A percentile compares a stretch with the other conserved stretches of the same genome.
Evolutionary conservation across 768 basidiomycete species (phyloP).

Genomic region (Sporobolomyces roseus): DNA sequence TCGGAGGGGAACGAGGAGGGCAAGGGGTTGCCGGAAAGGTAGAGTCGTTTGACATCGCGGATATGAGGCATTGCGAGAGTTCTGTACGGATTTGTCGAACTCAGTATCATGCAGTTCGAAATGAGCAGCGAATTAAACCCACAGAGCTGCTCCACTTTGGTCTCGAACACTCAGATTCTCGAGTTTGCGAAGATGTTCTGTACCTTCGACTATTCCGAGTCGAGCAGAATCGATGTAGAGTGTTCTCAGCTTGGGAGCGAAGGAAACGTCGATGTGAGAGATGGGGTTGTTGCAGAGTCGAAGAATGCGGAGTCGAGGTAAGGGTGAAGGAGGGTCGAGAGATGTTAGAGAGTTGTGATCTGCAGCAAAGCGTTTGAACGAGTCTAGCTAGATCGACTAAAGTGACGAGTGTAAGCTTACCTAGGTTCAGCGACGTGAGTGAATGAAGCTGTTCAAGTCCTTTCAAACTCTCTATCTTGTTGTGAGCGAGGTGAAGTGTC

Average conservation of each 20-base stretch:
- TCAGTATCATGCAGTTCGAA: background rate
- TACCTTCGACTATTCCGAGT: slow-evolving; percentile 44
- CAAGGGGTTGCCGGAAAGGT: slow-evolving; percentile 63
- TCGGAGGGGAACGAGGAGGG: slow-evolving; percentile 54
- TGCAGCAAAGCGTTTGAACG: slow-evolving; percentile 49
- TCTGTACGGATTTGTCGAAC: slow-evolving; percentile 25
- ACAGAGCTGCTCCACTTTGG: slow-evolving; percentile 71
- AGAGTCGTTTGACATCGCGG: slow-evolving; percentile 86
- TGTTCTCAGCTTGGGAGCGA: slow-evolving; percentile 71
- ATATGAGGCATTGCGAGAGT: slow-evolving; percentile 56
- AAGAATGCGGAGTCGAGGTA: slow-evolving; percentile 74
- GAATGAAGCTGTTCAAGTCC: slow-evolving; percentile 56
- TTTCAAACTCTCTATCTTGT: slow-evolving; percentile 59
- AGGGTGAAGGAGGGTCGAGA: slow-evolving; percentile 52
- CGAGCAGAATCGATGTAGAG: slow-evolving; percentile 86
- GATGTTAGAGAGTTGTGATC: slow-evolving; percentile 67
- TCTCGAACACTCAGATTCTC: slow-evolving; percentile 89
- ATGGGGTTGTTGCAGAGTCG: slow-evolving; percentile 79
- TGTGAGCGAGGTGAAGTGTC: slow-evolving; percentile 74
- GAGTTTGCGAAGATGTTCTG: slow-evolving; percentile 63
- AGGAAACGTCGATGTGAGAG: slow-evolving; percentile 58
- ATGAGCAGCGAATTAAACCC: slow-evolving; percentile 52
- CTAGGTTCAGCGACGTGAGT: slow-evolving; percentile 72
- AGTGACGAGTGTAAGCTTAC: slow-evolving; percentile 53
- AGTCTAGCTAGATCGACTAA: too few species aligned